Conservation (phyloP, 2,329 filamentous ascomycete genomes). For the Colletotrichum tabaci region DNA sequence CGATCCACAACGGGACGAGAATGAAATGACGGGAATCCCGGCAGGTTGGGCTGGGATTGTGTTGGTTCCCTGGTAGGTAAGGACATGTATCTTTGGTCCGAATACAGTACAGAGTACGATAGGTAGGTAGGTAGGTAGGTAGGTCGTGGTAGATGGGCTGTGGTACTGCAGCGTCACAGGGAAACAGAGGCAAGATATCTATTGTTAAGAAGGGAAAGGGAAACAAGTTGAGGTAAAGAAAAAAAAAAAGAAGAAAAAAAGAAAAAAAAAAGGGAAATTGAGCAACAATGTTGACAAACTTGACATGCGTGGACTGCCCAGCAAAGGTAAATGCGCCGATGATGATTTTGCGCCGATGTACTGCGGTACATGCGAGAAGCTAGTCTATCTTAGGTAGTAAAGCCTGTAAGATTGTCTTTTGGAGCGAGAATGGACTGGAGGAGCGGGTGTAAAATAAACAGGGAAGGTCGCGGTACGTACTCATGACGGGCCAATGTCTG, state of each 20-base stretch:
- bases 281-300: not conserved
- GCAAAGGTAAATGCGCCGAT: conserved; percentile 31
- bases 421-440: not conserved
- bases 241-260: conserved; percentile 4
- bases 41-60: conserved; percentile 18
- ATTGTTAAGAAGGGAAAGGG: not conserved
- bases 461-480: not conserved
- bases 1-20: conserved; percentile 34
- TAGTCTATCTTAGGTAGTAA: not conserved
- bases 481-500: not conserved
- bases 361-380: not conserved
- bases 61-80: not conserved
- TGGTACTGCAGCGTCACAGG: not conserved
- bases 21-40: conserved; percentile 34
- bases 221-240: not conserved
- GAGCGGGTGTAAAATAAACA: not conserved
- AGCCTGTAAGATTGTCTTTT: not conserved
- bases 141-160: too few species aligned
- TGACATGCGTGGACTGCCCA: conserved; percentile 12
- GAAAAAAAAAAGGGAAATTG: not conserved
- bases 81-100: too few species aligned
- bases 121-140: too few species aligned
- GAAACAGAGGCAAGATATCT: not conserved
- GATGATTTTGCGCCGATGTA: conserved; percentile 23
- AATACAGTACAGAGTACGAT: too few species aligned